Percentiles rank a stretch among this genome's conserved stretches.
Conservation (phyloP, 768 basidiomycete species). For the Auriculariales sp. region DNA sequence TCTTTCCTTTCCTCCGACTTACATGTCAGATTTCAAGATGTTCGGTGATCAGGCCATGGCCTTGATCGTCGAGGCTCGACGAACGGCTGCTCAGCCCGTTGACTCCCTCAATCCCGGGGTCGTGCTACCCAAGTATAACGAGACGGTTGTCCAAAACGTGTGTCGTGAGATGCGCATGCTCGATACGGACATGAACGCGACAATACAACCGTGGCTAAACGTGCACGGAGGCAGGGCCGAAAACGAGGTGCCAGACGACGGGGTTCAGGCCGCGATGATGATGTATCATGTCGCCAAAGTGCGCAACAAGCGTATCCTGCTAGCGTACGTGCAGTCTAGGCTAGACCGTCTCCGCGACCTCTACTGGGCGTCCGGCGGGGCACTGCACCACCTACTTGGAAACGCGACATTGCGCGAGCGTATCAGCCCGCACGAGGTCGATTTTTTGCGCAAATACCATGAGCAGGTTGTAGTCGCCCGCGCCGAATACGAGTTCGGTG, state of each 20-base stretch:
- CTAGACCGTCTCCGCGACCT: conserved; percentile 69
- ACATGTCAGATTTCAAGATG: not conserved
- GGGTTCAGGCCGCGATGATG: conserved; percentile 44
- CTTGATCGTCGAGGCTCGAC: not conserved
- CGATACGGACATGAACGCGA: conserved; percentile 32
- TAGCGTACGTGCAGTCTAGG: conserved; percentile 85
- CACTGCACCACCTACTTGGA: conserved; percentile 67
- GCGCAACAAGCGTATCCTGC: conserved; percentile 89
- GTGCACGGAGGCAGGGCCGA: conserved; percentile 15
- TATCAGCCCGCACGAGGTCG: conserved; percentile 67
- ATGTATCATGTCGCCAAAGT: conserved; percentile 81
- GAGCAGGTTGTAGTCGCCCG: conserved; percentile 72
- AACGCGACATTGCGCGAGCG: conserved; percentile 54
- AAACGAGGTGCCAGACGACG: conserved; percentile 29
- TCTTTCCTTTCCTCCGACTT: too few species aligned
- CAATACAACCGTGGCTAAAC: conserved; percentile 18
- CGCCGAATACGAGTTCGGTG: conserved; percentile 48
- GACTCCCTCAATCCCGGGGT: conserved; percentile 24
- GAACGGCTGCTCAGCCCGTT: not conserved
- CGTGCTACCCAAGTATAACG: conserved; percentile 83
- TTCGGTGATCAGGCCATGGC: not conserved
- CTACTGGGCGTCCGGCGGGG: conserved; percentile 84
- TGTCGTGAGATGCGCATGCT: conserved; percentile 87
- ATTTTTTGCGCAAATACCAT: conserved; percentile 74
- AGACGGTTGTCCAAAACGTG: conserved; percentile 70